Base-by-base conservation (phyloP, 2,329 filamentous ascomycete genomes). In the Penicillium janthinellum region DNA sequence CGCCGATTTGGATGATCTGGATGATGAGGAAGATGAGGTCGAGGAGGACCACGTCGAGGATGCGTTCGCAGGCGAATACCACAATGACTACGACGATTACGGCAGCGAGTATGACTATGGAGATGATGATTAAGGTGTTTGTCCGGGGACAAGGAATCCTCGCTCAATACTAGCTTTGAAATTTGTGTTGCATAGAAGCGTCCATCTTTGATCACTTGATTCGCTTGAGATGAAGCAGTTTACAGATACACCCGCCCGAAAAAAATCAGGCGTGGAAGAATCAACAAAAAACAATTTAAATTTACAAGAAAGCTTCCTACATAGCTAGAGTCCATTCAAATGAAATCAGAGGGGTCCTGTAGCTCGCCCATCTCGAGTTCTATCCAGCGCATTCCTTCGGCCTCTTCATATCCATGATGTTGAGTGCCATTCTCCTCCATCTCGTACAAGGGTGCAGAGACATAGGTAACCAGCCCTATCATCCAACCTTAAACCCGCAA, bases 31-130 rank as follows among this genome's bases (percentile, higher is more conserved):
- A 0, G 71, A 66, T 1, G 67, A 72, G 12, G 63, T 68, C 2
- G 70, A 70, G 22, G 68, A 68, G 20, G 69, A 70, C 58, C 64
- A 66, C 22, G 41, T 75, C 25, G 70, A 75, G 3, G 70, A 65
- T 44, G 72, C 75, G 6, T 75, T 78, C 64, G 71, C 75, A 25
- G 76, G 76, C 10, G 67, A 70, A 7, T 78, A 77, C 47, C 48
- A 48, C 17, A 22, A 35, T 14, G 47, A 56, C 8, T 45, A 51
- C 14, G 64, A 65, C 12, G 65, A 71, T 57, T 70, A 73, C 53
- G 71, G 63, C n/a, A 72, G 70, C 54, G 75, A 76, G 47, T 72
- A 76, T 57, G 70, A 71, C 56, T 71, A 77, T 53, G 31, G 31
- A 3, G 31, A 31, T 31, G 31, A 31, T 10, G 67, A 69, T 54